These are phyloP conservation scores for Candida anutae DNA, from an alignment of 1,139 yeast genomes.

Conservation along the genomic window DNA sequence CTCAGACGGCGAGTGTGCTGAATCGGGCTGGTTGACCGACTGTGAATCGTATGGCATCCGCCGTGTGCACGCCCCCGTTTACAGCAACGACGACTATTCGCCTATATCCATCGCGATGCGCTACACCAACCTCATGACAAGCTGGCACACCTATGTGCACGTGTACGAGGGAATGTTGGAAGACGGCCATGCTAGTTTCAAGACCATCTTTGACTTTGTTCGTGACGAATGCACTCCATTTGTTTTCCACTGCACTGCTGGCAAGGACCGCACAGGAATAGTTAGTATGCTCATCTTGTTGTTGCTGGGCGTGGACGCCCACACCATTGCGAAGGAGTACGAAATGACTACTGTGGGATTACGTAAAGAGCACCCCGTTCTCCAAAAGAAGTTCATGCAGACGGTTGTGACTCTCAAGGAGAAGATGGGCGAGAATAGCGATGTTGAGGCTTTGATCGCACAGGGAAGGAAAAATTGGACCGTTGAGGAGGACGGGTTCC, in stretches of 20 bases:
- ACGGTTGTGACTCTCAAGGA: slow-evolving; percentile 22
- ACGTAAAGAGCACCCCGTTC: slow-evolving; percentile 36
- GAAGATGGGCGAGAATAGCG: slow-evolving; percentile 14
- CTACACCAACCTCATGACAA: slow-evolving; percentile 48
- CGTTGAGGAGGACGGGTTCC: slow-evolving; percentile 42
- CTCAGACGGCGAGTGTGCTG: slow-evolving; percentile 49
- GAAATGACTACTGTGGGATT: slow-evolving; percentile 69
- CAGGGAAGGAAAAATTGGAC: slow-evolving; percentile 34
- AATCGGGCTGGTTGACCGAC: slow-evolving; percentile 38
- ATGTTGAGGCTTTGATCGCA: slow-evolving; percentile 22
- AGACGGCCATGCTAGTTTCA: slow-evolving; percentile 40
- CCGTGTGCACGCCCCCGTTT: slow-evolving; percentile 57
- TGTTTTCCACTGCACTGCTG: slow-evolving; percentile 76
- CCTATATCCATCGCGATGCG: slow-evolving; percentile 60
- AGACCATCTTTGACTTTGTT: slow-evolving; percentile 42
- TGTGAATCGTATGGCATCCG: slow-evolving; percentile 35
- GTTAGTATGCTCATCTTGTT: slow-evolving; percentile 59
- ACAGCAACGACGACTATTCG: slow-evolving; percentile 47
- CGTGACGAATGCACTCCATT: slow-evolving; percentile 48
- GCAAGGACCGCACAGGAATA: slow-evolving; percentile 82
- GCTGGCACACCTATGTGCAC: slow-evolving; percentile 56
- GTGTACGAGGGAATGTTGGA: slow-evolving; percentile 57
- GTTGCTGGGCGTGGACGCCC: slow-evolving; percentile 57
- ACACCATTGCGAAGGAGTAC: slow-evolving; percentile 63
- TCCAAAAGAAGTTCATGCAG: slow-evolving; percentile 26